phyloP scores from a whole-genome alignment of 2,329 filamentous ascomycete genomes.

The Atkinsonella texensis region DNA sequence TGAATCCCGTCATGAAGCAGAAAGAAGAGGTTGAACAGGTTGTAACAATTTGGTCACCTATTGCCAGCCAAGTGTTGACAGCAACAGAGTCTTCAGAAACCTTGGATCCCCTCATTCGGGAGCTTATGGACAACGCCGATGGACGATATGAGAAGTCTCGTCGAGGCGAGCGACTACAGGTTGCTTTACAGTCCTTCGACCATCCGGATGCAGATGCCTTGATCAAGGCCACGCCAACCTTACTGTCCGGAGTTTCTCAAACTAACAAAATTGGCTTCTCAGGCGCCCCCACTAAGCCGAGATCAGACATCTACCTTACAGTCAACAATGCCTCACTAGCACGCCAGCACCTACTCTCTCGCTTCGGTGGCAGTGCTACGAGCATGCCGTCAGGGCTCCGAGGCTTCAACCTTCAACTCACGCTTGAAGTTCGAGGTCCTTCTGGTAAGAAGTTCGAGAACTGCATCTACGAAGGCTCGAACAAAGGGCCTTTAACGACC shows the following conservation, averaged over 20 bases:
- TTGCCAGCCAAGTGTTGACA: constrained; percentile 38
- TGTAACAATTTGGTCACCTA: constrained; percentile 62
- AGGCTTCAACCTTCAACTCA: constrained; percentile 72
- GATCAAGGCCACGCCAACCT: constrained; percentile 76
- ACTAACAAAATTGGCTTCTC: constrained; percentile 90
- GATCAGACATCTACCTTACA: constrained; percentile 93
- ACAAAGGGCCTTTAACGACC: constrained; percentile 63
- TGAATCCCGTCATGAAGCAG: constrained; percentile 64
- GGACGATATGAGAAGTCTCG: constrained; percentile 63
- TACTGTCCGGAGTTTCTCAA: constrained; percentile 68
- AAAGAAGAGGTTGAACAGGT: constrained; percentile 62
- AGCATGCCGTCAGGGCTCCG: constrained; percentile 50
- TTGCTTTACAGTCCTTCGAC: constrained; percentile 69
- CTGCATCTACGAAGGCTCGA: constrained; percentile 80
- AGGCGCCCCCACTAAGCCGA: constrained; percentile 72
- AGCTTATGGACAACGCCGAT: constrained; percentile 61
- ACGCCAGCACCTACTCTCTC: constrained; percentile 57
- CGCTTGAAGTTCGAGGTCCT: constrained; percentile 71
- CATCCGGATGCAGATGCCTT: constrained; percentile 67
- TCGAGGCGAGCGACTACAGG: constrained; percentile 63
- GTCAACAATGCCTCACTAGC: constrained; percentile 68
- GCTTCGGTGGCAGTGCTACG: constrained; percentile 61
- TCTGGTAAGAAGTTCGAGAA: constrained; percentile 74
- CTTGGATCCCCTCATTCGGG: constrained; percentile 62
- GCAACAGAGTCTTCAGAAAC: constrained; percentile 50